Base-by-base conservation (phyloP, 352 stramenopile genomes). In the Phytophthora cajani region DNA sequence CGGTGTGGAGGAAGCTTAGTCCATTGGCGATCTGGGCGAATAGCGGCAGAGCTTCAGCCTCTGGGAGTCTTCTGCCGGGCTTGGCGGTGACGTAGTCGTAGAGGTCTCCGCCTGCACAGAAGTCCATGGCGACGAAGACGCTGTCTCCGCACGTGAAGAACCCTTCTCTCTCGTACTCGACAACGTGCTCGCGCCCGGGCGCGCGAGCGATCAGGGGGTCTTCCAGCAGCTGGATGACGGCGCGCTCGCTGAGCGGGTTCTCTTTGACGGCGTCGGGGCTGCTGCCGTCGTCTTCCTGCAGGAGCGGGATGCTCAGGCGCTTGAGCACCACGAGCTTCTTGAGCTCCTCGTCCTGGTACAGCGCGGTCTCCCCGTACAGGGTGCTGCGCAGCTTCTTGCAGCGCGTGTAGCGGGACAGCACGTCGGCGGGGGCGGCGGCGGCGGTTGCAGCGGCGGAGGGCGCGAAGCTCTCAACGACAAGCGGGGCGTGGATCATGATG, bases 51-150 rank as follows among this genome's bases (percentile, higher is more conserved):
- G 80, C 81, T 30, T 88, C 77, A 1, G 62, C 56, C 66, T 88
- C 78, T 2, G 63, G 52, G 7, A 91, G 49, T 1, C 72, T 67
- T 19, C 69, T 55, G 8, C 69, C 55, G 1, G 78, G 71, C 49
- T 84, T 72, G 1, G 54, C 25, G 17, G 77, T 75, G 19, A 90
- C 64, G 66, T 79, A 79, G 58, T 85, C 78, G 64, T 84, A 90
- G 14, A 94, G 77, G 60, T 92, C 84, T n/a, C 84, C 84, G 5
- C 81, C 78, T 5, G 64, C 69, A 57, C 86, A 92, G 57, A 88
- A 92, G 52, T 91, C 84, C 75, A 92, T 91, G 38, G 79, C 80
- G 0, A 91, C 69, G 58, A 80, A 89, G 19, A 89, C 60, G 52
- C 76, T 76, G 60, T 84, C 78, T 30, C 74, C 70, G 8, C 63